Conservation (phyloP, 495 filamentous ascomycete genomes). For the Niebla homalea region DNA sequence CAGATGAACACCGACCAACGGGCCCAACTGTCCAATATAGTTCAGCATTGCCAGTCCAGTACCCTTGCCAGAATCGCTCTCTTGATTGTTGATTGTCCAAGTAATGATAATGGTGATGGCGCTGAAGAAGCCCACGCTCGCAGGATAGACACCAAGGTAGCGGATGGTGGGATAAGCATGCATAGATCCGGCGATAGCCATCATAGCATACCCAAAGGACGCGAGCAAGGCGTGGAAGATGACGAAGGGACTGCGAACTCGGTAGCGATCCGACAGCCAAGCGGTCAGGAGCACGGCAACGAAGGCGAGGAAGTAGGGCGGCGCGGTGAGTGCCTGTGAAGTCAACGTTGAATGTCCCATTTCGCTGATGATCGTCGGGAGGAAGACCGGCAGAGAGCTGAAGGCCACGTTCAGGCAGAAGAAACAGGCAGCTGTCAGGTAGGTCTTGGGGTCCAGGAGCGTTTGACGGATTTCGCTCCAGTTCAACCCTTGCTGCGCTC, state of each 20-base stretch:
- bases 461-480: slow-evolving; percentile 40
- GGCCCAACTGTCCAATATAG: slow-evolving; percentile 48
- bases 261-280: slow-evolving; percentile 36
- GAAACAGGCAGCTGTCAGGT: slow-evolving; percentile 53
- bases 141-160: slow-evolving; percentile 45
- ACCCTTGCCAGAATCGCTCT: slow-evolving; percentile 38
- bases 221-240: slow-evolving; percentile 42
- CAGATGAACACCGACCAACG: slow-evolving; percentile 45
- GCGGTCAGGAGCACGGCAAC: slow-evolving; percentile 34
- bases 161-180: slow-evolving; percentile 22
- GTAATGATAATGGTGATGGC: slow-evolving; percentile 50
- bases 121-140: slow-evolving; percentile 46
- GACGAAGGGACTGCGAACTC: slow-evolving; percentile 36
- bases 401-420: slow-evolving; percentile 48
- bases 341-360: slow-evolving; percentile 36
- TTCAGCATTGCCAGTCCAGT: slow-evolving; percentile 46
- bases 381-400: slow-evolving; percentile 45
- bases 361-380: slow-evolving; percentile 45
- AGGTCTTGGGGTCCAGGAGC: slow-evolving; percentile 50
- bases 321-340: slow-evolving; percentile 43
- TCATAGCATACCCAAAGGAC: slow-evolving; percentile 44
- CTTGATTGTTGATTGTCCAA: slow-evolving; percentile 52
- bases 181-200: slow-evolving; percentile 30
- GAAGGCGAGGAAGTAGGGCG: slow-evolving; percentile 44
- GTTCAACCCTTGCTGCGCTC: slow-evolving; percentile 23